Conservation (phyloP, 2,329 filamentous ascomycete genomes). For the Ophiostoma angusticollis region DNA sequence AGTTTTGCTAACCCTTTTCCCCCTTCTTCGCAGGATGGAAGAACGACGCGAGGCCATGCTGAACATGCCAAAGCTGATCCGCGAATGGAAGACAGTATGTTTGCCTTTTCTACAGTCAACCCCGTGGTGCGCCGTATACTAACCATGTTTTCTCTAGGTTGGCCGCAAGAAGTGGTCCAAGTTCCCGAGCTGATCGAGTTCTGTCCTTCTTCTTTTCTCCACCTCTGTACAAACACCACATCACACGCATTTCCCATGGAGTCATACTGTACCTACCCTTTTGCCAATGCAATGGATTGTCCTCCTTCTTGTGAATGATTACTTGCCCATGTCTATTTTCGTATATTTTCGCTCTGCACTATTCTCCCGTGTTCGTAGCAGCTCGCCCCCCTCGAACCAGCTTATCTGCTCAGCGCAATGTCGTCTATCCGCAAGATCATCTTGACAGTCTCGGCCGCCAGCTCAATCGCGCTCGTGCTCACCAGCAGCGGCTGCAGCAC, state of each 20-base stretch:
- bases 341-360: conserved; percentile 11
- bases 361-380: too few species aligned
- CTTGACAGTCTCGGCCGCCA: conserved; percentile 97
- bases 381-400: too few species aligned
- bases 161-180: conserved; percentile 44
- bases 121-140: conserved; percentile 20
- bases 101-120: background rate
- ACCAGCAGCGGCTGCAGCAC: conserved; percentile 92
- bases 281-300: too few species aligned
- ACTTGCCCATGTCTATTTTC: background rate
- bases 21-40: conserved; percentile 67
- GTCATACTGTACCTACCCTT: conserved; percentile 3
- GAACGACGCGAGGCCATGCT: conserved; percentile 84
- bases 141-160: conserved; percentile 28
- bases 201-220: background rate
- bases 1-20: too few species aligned
- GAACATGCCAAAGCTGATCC: conserved; percentile 84
- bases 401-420: conserved; percentile 49
- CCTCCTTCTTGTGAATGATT: background rate
- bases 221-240: conserved; percentile 3
- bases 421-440: conserved; percentile 65
- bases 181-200: conserved; percentile 38
- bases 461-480: conserved; percentile 91
- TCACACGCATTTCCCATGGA: background rate
- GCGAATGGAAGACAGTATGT: conserved; percentile 78